These are phyloP conservation scores for Cryptosporidium andersoni DNA, from an alignment of 169 alveolate genomes.

Conservation along the genomic window DNA sequence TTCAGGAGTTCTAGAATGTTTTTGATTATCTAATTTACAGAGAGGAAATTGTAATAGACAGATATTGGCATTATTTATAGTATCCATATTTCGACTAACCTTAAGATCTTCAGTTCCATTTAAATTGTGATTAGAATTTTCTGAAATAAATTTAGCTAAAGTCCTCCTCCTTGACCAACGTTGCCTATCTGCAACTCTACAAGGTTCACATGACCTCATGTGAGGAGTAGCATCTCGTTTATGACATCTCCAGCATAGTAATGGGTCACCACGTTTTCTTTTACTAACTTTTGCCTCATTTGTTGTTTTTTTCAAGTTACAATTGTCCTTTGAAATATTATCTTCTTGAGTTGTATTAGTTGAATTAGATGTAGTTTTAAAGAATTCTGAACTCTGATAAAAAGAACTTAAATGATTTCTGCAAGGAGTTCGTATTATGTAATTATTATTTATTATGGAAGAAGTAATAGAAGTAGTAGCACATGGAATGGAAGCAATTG, in stretches of 20 bases:
- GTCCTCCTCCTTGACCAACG: constrained; percentile 70
- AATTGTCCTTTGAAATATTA: not conserved
- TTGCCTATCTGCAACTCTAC: constrained; percentile 70
- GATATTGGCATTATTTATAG: not conserved
- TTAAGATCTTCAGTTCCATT: constrained; percentile 17
- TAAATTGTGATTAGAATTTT: not conserved
- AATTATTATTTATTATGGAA: no score
- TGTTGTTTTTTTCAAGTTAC: not conserved
- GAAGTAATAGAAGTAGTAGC: no score
- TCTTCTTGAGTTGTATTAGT: no score
- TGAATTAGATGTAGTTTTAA: no score
- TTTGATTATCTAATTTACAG: constrained; percentile 1
- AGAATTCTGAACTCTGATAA: no score
- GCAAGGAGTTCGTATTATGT: no score
- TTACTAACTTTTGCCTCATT: constrained; percentile 15
- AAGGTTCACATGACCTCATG: constrained; percentile 71
- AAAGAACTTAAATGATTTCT: no score
- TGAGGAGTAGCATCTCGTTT: constrained; percentile 71
- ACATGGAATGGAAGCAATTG: no score
- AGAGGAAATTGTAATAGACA: no score
- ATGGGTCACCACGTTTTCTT: constrained; percentile 56
- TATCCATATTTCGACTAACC: constrained; percentile 2
- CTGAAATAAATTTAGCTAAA: constrained; percentile 46
- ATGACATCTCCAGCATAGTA: constrained; percentile 70
- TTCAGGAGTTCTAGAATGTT: constrained; percentile 4